Evolutionary conservation across 306 rosid genomes (phyloP), one percentile per base, ranked within the genome.

Genomic region (Dalbergia cochinchinensis): DNA sequence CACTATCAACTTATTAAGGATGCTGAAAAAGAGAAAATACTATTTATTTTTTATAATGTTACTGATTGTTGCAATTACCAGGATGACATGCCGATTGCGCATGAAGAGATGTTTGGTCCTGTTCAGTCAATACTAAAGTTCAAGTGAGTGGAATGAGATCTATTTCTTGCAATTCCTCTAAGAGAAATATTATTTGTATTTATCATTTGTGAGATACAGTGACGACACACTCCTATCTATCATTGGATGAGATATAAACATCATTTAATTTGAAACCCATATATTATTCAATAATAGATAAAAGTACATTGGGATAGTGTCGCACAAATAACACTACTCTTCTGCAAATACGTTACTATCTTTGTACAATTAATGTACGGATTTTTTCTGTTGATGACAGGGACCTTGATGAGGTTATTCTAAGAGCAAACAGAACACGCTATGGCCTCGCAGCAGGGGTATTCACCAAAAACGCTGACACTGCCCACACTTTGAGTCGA

Each of bases 381-480:
- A 78, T 71, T 1, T 45, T 45, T 71, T 50, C 33, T 35, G 71
- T 47, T 58, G 53, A 66, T 73, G 59, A 63, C 31, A 26, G 96
- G 79, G 82, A 86, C 31, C 65, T 88, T 33, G 88, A 79, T 14
- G 97, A 91, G 50, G 96, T 91, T 85, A 83, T 91, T 47, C 51
- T 18, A 48, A 91, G 94, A 83, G 91, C 96, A 6, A 93, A 93
- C 54, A 53, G 72, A 13, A 51, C 87, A 8, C 87, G 7, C 4
- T 93, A 88, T 20, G 96, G 97, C 26, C 96, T 93, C 33, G 97
- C 94, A 31, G 96, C 97, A 0, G 97, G 97, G 55, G 88, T 26
- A 1, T 26, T 26, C 31, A 26, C 31, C 31, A 26, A 26, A 26
- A 26, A 26, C 31, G 31, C 31, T 26, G 31, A 26, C 31, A 26